Conservation (phyloP, 2,329 filamentous ascomycete genomes). For the Verticillium alfalfae region DNA sequence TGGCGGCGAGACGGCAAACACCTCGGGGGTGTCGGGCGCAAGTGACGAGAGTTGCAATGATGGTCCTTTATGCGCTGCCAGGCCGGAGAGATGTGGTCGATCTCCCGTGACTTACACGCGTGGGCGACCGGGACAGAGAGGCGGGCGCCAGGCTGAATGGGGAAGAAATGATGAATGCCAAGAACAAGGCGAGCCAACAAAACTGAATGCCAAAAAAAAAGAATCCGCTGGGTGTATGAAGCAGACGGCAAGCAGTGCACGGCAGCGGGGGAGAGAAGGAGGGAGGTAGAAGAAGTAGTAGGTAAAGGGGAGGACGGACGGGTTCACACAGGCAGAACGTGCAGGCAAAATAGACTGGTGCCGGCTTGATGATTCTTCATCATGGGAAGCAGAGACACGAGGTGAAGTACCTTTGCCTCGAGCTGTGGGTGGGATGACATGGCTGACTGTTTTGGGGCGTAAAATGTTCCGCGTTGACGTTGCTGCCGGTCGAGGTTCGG, state of each 20-base stretch:
- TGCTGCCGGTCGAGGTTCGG: background rate
- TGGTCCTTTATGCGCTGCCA: background rate
- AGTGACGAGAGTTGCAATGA: background rate
- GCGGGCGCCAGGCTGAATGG: background rate
- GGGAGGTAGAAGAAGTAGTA: slow-evolving; percentile 5
- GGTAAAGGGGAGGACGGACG: background rate
- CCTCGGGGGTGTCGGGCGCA: background rate
- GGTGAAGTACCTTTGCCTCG: background rate
- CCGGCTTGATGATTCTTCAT: background rate
- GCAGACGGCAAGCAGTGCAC: too few relatives aligned
- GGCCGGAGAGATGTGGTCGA: background rate
- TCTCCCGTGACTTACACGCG: background rate
- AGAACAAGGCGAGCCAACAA: slow-evolving; percentile 9
- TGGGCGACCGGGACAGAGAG: background rate
- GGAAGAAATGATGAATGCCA: slow-evolving; percentile 11
- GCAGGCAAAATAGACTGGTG: background rate
- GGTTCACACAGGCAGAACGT: background rate
- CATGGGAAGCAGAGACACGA: background rate
- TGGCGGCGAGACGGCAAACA: slow-evolving; percentile 11
- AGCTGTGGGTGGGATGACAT: background rate
- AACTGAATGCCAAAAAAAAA: background rate
- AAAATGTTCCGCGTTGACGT: background rate
- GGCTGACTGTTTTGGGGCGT: background rate
- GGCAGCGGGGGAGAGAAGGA: slow-evolving; percentile 2
- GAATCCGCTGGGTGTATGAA: too few relatives aligned